Evolutionary conservation across 768 basidiomycete genomes (phyloP).

Genomic region (Austroboletus eburneus): DNA sequence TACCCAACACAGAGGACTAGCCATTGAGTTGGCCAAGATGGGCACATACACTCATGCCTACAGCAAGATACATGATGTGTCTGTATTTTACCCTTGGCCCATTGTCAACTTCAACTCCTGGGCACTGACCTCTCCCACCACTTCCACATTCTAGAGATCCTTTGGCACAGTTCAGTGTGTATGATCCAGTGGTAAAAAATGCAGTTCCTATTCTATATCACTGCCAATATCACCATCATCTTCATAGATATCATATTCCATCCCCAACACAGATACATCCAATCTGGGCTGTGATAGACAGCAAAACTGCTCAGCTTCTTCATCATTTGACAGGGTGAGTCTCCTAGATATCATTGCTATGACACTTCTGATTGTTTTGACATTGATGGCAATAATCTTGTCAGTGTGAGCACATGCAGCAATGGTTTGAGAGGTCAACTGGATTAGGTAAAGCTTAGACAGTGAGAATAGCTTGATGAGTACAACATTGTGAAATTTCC

Average conservation of each 20-base stretch:
- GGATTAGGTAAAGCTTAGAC: slow-evolving; percentile 14
- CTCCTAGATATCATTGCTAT: slow-evolving; percentile 25
- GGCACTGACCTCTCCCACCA: slow-evolving; percentile 51
- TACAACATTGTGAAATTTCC: slow-evolving; percentile 5
- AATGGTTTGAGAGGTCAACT: slow-evolving; percentile 14
- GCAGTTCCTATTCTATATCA: not conserved
- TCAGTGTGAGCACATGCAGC: slow-evolving; percentile 15
- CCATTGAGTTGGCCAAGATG: slow-evolving; percentile 46
- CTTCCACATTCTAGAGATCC: slow-evolving; percentile 62
- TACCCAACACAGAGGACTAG: slow-evolving; percentile 33
- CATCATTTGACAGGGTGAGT: not conserved
- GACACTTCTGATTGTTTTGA: slow-evolving; percentile 12
- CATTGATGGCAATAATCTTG: slow-evolving; percentile 12
- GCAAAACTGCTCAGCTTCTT: not conserved
- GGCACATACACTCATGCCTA: slow-evolving; percentile 57
- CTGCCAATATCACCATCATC: not conserved
- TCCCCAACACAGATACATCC: not conserved
- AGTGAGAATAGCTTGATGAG: slow-evolving; percentile 19
- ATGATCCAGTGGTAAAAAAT: slow-evolving; percentile 46
- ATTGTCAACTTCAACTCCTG: slow-evolving; percentile 39
- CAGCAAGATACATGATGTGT: slow-evolving; percentile 51
- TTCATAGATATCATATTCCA: slow-evolving; percentile 1
- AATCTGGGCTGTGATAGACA: not conserved
- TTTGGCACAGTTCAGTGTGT: slow-evolving; percentile 56
- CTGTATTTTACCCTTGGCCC: slow-evolving; percentile 41